A percentile compares a stretch with the other conserved stretches of the same genome.
These are phyloP conservation scores for Bipolaris gigantea DNA, from an alignment of 2,329 filamentous ascomycete species.

Conservation along the genomic window DNA sequence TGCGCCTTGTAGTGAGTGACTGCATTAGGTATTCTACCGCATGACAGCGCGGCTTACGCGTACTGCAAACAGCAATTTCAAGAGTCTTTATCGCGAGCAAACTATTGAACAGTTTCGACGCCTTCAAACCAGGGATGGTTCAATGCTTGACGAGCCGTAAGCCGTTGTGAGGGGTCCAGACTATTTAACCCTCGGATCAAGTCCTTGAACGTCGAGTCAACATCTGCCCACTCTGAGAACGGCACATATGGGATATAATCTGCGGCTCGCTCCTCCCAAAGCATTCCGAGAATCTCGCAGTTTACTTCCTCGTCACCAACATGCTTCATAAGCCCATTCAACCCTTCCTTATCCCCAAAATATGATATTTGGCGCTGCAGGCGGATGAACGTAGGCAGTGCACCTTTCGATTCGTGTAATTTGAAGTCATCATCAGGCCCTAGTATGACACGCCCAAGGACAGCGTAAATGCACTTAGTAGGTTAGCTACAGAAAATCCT, in stretches of 20 bases:
- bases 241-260: slow-evolving; percentile 38
- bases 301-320: slow-evolving; percentile 39
- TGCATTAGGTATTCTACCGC: neutral
- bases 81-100: neutral
- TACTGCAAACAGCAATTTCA: neutral
- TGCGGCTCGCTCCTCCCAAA: slow-evolving; percentile 39
- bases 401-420: slow-evolving; percentile 23
- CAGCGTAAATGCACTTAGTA: slow-evolving; percentile 30
- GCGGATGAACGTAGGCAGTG: slow-evolving; percentile 27
- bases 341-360: slow-evolving; percentile 22
- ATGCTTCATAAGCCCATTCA: slow-evolving; percentile 27
- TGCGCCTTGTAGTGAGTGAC: neutral
- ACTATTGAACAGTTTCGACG: slow-evolving; percentile 1
- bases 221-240: slow-evolving; percentile 37
- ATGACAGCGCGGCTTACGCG: neutral
- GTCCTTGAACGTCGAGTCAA: slow-evolving; percentile 48
- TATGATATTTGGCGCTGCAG: slow-evolving; percentile 30
- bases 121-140: slow-evolving; percentile 34
- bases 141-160: slow-evolving; percentile 47
- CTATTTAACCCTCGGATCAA: slow-evolving; percentile 46
- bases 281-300: slow-evolving; percentile 35
- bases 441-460: slow-evolving; percentile 29
- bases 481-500: slow-evolving; percentile 27
- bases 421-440: slow-evolving; percentile 30
- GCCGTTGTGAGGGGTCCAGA: slow-evolving; percentile 47